Conservation (phyloP, 225 moss, liverwort and hornwort genomes). For the Neckera pumila region DNA sequence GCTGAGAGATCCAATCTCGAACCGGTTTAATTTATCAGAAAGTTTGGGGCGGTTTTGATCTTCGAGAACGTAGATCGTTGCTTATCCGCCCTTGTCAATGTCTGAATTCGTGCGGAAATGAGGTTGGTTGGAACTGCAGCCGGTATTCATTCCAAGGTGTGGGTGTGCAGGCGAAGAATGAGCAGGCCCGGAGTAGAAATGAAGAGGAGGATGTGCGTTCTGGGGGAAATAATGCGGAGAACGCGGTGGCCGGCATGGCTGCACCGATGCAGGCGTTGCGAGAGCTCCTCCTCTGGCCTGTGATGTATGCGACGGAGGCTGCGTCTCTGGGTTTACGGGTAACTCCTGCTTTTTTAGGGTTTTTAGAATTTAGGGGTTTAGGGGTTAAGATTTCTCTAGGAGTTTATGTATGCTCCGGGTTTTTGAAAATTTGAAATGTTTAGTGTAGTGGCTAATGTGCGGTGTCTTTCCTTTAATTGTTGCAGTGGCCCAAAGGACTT, state of each 20-base stretch:
- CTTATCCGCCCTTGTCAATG: background rate
- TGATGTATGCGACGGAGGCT: constrained; percentile 57
- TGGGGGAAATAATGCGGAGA: constrained; percentile 28
- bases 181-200: background rate
- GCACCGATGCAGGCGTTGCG: constrained; percentile 73
- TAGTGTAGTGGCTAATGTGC: background rate
- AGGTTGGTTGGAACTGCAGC: background rate
- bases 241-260: constrained; percentile 64
- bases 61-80: background rate
- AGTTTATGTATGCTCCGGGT: background rate
- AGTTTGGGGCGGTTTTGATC: background rate
- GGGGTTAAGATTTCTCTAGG: background rate
- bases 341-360: background rate
- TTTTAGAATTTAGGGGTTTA: background rate
- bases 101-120: background rate
- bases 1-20: background rate
- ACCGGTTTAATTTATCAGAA: background rate
- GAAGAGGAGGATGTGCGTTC: background rate
- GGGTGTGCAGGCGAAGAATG: background rate
- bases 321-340: constrained; percentile 66
- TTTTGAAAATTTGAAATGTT: background rate
- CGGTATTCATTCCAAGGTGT: background rate
- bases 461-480: background rate
- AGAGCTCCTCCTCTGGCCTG: constrained; percentile 81
- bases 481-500: constrained; percentile 92